Evolutionary conservation across 2,329 filamentous ascomycete species (phyloP).

Genomic region (Aureobasidium sp.): DNA sequence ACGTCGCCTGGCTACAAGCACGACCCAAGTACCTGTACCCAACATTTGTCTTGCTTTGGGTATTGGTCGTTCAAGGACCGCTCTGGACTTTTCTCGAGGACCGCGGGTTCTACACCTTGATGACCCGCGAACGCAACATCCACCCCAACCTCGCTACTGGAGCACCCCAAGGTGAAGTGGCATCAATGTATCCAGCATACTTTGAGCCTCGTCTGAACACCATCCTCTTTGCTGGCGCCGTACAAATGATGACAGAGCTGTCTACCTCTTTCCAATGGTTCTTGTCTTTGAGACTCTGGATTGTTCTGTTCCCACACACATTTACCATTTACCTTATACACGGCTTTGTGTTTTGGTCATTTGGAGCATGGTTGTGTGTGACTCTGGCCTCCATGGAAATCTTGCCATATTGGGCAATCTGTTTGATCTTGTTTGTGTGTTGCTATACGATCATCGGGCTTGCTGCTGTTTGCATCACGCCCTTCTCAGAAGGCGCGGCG

Average conservation of each 20-base stretch:
- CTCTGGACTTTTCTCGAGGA: slow-evolving; percentile 33
- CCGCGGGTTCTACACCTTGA: slow-evolving; percentile 34
- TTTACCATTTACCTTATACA: slow-evolving; percentile 45
- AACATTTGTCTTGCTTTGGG: slow-evolving; percentile 26
- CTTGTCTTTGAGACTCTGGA: slow-evolving; percentile 34
- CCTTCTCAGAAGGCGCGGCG: neutral
- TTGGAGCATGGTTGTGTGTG: slow-evolving; percentile 33
- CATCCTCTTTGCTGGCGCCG: slow-evolving; percentile 33
- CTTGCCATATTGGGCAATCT: slow-evolving; percentile 30
- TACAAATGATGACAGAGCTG: slow-evolving; percentile 33
- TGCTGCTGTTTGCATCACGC: neutral
- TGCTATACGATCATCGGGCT: slow-evolving; percentile 27
- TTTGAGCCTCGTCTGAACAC: slow-evolving; percentile 39
- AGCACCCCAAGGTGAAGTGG: slow-evolving; percentile 30
- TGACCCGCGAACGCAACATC: slow-evolving; percentile 36
- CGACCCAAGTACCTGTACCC: slow-evolving; percentile 34
- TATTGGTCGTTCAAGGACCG: slow-evolving; percentile 20
- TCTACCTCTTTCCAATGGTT: slow-evolving; percentile 35
- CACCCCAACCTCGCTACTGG: slow-evolving; percentile 38
- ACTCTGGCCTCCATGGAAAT: slow-evolving; percentile 26
- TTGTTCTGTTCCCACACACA: slow-evolving; percentile 42
- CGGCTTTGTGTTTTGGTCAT: slow-evolving; percentile 41
- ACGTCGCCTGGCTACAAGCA: slow-evolving; percentile 33
- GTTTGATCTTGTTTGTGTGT: slow-evolving; percentile 31
- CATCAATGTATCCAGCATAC: slow-evolving; percentile 37